These are phyloP conservation scores for Garcileccinum viscosum DNA, from an alignment of 1,284 basidiomycete species.

Conservation along the genomic window DNA sequence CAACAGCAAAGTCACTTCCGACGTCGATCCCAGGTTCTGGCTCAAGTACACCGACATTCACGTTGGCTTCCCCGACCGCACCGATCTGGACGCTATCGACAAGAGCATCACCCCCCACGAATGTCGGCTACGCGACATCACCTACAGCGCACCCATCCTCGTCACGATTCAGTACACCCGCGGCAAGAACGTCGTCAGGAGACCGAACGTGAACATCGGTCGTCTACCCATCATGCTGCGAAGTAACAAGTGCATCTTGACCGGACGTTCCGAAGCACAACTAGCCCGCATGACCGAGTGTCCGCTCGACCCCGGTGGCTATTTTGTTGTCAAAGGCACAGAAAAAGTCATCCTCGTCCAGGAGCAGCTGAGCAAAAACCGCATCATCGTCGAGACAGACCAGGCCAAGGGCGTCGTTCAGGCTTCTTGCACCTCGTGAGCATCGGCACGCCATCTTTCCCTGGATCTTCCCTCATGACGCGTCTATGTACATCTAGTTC, in stretches of 20 bases:
- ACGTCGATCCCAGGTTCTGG: conserved; percentile 97
- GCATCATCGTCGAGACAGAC: conserved; percentile 98
- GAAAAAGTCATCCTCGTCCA: conserved; percentile 99
- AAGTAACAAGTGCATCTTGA: conserved; percentile 92
- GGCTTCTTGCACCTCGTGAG: conserved; percentile 96
- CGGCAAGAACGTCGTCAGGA: conserved; percentile 87
- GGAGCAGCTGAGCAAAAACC: conserved; percentile 98
- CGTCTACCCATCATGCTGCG: conserved; percentile 96
- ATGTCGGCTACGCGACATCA: conserved; percentile 95
- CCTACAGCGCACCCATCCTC: conserved; percentile 92
- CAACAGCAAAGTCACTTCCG: conserved; percentile 92
- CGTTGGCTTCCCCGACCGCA: conserved; percentile 89
- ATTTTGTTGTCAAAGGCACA: conserved; percentile 99
- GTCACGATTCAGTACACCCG: conserved; percentile 97
- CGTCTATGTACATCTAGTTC: conserved; percentile 59
- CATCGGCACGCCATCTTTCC: not conserved
- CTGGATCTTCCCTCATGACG: conserved; percentile 14
- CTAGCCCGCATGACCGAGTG: conserved; percentile 95
- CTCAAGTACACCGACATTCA: conserved; percentile 97
- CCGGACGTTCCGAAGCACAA: conserved; percentile 78
- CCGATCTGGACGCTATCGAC: conserved; percentile 83
- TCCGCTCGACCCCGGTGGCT: conserved; percentile 97
- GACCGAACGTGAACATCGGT: conserved; percentile 89
- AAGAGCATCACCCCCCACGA: conserved; percentile 95
- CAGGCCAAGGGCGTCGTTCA: conserved; percentile 90